Conservation (phyloP, 2,329 filamentous ascomycete genomes). For the Periconia sp. region DNA sequence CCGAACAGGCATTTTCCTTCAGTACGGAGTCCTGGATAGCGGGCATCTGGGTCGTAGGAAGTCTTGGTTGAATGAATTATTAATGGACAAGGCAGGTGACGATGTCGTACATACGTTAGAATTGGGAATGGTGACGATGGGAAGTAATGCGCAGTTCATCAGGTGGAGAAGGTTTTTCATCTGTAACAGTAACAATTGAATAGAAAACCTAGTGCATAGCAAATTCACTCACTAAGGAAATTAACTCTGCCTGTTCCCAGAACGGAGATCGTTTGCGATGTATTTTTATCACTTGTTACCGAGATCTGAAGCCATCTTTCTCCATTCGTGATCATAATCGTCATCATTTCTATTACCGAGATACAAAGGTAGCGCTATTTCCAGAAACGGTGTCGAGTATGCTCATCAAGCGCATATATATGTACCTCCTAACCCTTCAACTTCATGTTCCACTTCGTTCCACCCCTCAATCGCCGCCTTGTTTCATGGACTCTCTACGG, state of each 20-base stretch:
- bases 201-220: conserved; percentile 6
- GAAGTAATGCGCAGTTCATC: neutral
- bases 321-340: too few relatives aligned
- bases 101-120: neutral
- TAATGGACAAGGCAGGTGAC: too few relatives aligned
- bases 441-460: neutral
- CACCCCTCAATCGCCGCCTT: neutral
- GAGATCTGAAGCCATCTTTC: neutral
- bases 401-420: neutral
- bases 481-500: conserved; percentile 49
- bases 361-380: too few relatives aligned
- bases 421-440: neutral
- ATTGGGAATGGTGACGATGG: neutral
- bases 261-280: neutral
- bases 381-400: neutral
- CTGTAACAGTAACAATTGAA: conserved; percentile 15
- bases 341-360: too few relatives aligned
- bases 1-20: too few relatives aligned
- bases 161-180: conserved; percentile 2
- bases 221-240: too few relatives aligned
- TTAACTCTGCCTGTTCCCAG: too few relatives aligned
- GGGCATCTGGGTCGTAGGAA: neutral
- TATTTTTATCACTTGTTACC: neutral
- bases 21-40: conserved; percentile 2
- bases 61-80: too few relatives aligned